A percentile compares a stretch with the other conserved stretches of the same genome.
Conservation (phyloP, 495 filamentous ascomycete species). For the Penicillium chermesinum region DNA sequence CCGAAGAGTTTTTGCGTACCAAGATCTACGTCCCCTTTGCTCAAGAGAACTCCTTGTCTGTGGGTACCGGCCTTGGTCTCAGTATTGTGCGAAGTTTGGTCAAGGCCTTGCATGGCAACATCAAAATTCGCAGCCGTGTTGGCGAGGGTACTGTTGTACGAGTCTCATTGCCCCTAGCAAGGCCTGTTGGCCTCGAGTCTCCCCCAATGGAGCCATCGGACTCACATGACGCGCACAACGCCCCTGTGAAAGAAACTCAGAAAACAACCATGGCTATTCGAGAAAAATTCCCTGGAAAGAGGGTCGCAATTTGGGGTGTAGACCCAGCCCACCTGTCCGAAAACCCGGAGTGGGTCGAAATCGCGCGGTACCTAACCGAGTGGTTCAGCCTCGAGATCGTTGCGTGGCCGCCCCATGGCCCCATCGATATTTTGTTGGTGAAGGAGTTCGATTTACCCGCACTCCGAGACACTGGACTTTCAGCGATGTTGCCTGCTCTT, state of each 20-base stretch:
- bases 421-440: slow-evolving; percentile 38
- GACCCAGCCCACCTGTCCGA: slow-evolving; percentile 13
- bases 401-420: slow-evolving; percentile 24
- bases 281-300: slow-evolving; percentile 22
- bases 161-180: slow-evolving; percentile 42
- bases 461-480: slow-evolving; percentile 8
- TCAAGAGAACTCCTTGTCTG: slow-evolving; percentile 62
- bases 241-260: slow-evolving; percentile 21
- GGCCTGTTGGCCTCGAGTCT: slow-evolving; percentile 26
- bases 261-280: slow-evolving; percentile 26
- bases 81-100: slow-evolving; percentile 54
- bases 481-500: slow-evolving; percentile 25
- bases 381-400: slow-evolving; percentile 45
- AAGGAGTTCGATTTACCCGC: slow-evolving; percentile 32
- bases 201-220: slow-evolving; percentile 14
- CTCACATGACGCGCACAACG: slow-evolving; percentile 9
- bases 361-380: slow-evolving; percentile 31
- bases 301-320: slow-evolving; percentile 25
- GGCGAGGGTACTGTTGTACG: slow-evolving; percentile 49
- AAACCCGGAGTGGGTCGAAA: slow-evolving; percentile 17
- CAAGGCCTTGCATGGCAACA: slow-evolving; percentile 47
- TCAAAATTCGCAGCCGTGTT: slow-evolving; percentile 47
- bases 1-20: slow-evolving; percentile 63
- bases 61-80: slow-evolving; percentile 49
- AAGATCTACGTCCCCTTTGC: slow-evolving; percentile 69